A percentile compares a stretch with the other conserved stretches of the same genome.
phyloP scores from a whole-genome alignment of 352 stramenopile species.

The Phytophthora europaea region DNA sequence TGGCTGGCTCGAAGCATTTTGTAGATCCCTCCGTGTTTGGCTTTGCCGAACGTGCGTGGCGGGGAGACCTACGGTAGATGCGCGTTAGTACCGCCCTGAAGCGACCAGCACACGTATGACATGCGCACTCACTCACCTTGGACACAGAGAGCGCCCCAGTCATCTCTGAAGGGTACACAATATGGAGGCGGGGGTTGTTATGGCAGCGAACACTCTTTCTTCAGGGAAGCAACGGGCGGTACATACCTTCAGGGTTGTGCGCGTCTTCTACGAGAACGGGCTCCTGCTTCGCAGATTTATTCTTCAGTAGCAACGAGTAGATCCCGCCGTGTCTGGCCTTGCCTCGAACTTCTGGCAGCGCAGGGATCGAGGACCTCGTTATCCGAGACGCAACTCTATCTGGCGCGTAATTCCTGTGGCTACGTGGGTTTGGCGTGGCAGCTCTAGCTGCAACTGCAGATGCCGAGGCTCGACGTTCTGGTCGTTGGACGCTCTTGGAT shows the following conservation, averaged over 20 bases:
- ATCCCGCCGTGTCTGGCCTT: conserved; percentile 83
- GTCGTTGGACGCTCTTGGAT: conserved; percentile 37
- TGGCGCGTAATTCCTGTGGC: conserved; percentile 25
- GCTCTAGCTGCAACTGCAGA: conserved; percentile 16
- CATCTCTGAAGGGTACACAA: conserved; percentile 10
- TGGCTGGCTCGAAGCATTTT: conserved; percentile 57
- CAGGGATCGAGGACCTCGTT: conserved; percentile 26
- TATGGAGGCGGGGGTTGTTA: neutral
- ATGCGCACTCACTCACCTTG: conserved; percentile 21
- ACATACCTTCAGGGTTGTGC: conserved; percentile 29
- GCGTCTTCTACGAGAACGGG: conserved; percentile 68
- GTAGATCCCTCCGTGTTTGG: conserved; percentile 81
- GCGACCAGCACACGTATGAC: neutral
- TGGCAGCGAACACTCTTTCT: neutral
- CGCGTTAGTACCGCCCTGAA: conserved; percentile 8
- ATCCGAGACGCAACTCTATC: conserved; percentile 18
- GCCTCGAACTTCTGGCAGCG: conserved; percentile 44
- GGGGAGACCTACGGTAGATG: conserved; percentile 32
- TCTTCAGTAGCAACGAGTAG: conserved; percentile 82
- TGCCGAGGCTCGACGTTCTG: conserved; percentile 23
- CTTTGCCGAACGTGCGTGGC: conserved; percentile 48
- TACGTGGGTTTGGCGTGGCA: conserved; percentile 37
- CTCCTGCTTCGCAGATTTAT: conserved; percentile 55
- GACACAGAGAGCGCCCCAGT: conserved; percentile 16
- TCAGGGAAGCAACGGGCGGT: neutral